Conservation (phyloP, 164 flowering plant genomes). For the Berberis thunbergii region DNA sequence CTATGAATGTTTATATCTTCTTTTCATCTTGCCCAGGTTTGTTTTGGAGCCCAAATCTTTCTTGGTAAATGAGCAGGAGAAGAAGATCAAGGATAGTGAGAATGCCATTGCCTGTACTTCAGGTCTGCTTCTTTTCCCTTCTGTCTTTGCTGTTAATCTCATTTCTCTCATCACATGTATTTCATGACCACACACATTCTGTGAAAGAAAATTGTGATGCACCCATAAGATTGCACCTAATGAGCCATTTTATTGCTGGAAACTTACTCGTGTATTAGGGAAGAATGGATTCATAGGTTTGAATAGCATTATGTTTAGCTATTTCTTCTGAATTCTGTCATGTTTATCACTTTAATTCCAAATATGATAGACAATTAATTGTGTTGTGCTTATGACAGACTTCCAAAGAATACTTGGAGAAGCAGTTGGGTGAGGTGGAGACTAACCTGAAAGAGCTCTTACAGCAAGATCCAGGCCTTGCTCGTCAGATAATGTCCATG, state of each 20-base stretch:
- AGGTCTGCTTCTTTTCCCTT: constrained; percentile 33
- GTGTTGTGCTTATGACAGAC: constrained; percentile 30
- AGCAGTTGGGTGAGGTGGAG: constrained; percentile 80
- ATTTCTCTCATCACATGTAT: neutral
- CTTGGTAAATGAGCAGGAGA: constrained; percentile 72
- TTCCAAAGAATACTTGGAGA: constrained; percentile 93
- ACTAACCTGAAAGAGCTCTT: constrained; percentile 77
- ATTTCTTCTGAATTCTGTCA: neutral
- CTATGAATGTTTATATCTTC: neutral
- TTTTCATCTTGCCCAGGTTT: constrained; percentile 35
- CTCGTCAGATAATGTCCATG: constrained; percentile 96
- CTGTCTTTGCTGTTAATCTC: neutral
- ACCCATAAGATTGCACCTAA: too few relatives aligned
- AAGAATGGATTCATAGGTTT: too few relatives aligned
- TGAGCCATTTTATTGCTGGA: too few relatives aligned
- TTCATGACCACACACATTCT: too few relatives aligned
- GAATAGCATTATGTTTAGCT: too few relatives aligned
- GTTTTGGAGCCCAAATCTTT: constrained; percentile 71
- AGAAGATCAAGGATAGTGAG: constrained; percentile 78
- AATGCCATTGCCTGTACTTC: constrained; percentile 60
- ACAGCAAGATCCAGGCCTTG: constrained; percentile 89
- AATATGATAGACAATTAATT: neutral
- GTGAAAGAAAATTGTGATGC: too few relatives aligned
- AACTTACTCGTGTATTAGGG: too few relatives aligned
- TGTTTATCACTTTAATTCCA: neutral